Evolutionary conservation across 2,329 filamentous ascomycete species (phyloP), one percentile per base, ranked within the genome.

Genomic region (Colletotrichum endophyticum): DNA sequence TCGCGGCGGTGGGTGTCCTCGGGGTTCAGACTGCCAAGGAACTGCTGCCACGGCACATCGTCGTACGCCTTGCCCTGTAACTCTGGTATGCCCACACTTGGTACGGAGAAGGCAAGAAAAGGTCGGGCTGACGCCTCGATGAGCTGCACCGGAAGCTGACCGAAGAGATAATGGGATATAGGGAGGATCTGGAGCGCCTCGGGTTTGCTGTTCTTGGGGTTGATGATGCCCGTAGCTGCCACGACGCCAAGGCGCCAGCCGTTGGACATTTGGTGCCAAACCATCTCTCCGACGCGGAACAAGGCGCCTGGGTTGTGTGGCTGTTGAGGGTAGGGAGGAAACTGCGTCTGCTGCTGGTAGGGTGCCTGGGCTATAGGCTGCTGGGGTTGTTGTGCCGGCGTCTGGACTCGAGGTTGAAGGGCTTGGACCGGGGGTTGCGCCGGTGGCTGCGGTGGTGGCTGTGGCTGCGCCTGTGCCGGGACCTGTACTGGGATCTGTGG

Each of bases 31-130:
- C 78, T 75, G 15, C 78, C 73, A 9, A 83, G 77, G 6, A 86
- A 78, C 5, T 78, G 78, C 8, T 86, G 82, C 89, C 89, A 90
- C 12, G 84, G 80, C 15, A 89, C 81, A 5, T 86, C 82, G 15
- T 87, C 85, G 78, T 88, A 87, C 1, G 81, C 77, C 63, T 84
- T 84, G 22, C 85, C 84, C 72, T 84, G 84, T 8, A 89, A 79
- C 6, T 86, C 84, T 1, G 84, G 79, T 12, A 87, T 79, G 13
- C 81, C 80, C 11, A 89, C 84, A 3, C 83, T 82, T 0, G 89
- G 89, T 1, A 90, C 88, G 13, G 87, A 89, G 73, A 89, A 90
- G 13, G 89, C 88, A 53, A 89, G 84, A 77, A 89, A 90, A 2
- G 89, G 89, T 4, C 89, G 85, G 78, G 90, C 84, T 22, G 89